Evolutionary conservation across 2,329 filamentous ascomycete genomes (phyloP).

Genomic region (Trichothecium sympodiale): DNA sequence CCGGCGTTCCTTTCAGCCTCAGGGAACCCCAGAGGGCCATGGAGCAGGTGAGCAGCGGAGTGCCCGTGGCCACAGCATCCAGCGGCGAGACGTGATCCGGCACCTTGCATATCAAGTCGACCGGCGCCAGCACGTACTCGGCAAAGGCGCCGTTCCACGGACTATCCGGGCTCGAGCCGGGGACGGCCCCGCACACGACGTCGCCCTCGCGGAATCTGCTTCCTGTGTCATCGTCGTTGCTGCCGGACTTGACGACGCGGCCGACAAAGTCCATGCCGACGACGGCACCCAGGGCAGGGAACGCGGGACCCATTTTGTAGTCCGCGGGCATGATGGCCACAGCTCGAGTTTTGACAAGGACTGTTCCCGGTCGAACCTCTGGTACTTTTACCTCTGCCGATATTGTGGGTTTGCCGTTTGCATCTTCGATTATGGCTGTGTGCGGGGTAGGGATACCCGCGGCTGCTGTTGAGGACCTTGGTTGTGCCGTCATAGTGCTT

Average conservation of each 20-base stretch:
- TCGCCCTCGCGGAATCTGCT: slow-evolving; percentile 12
- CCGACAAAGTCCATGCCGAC: slow-evolving; percentile 19
- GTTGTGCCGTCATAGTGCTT: too few species aligned
- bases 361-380: too few species aligned
- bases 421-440: too few species aligned
- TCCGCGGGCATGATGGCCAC: slow-evolving; percentile 19
- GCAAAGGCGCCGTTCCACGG: slow-evolving; percentile 11
- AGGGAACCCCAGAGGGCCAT: slow-evolving; percentile 10
- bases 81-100: slow-evolving; percentile 8
- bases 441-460: too few species aligned
- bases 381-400: too few species aligned
- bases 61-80: slow-evolving; percentile 9
- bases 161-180: slow-evolving; percentile 6
- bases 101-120: slow-evolving; percentile 7
- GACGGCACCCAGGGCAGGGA: slow-evolving; percentile 11
- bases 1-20: slow-evolving; percentile 9
- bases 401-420: too few species aligned
- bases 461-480: too few species aligned
- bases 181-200: slow-evolving; percentile 13
- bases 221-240: slow-evolving; percentile 4
- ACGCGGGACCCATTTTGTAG: slow-evolving; percentile 14
- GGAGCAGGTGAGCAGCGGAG: slow-evolving; percentile 8
- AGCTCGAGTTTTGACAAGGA: slow-evolving; percentile 6
- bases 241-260: slow-evolving; percentile 13
- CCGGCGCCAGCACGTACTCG: slow-evolving; percentile 8